A percentile compares a stretch with the other conserved stretches of the same genome.
These are phyloP conservation scores for Kwoniella sp. DNA, from an alignment of 768 basidiomycete genomes.

Conservation along the genomic window DNA sequence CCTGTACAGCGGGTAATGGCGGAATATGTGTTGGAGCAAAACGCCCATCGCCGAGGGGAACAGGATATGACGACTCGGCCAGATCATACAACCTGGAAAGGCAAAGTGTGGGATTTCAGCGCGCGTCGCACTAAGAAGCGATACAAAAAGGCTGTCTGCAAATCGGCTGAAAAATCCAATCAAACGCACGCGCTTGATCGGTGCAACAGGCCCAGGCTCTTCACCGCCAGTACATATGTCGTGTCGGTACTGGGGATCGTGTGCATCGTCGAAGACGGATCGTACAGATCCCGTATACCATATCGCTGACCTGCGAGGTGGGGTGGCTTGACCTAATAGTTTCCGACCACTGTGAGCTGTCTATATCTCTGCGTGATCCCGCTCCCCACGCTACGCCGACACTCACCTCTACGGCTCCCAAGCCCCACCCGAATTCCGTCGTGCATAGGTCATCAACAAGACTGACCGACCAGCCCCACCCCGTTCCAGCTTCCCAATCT, in stretches of 20 bases:
- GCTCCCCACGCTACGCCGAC: slow-evolving; percentile 1
- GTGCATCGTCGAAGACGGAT: slow-evolving; percentile 26
- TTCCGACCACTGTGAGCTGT: neutral
- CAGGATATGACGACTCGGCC: slow-evolving; percentile 29
- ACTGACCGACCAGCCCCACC: slow-evolving; percentile 49
- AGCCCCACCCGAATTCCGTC: slow-evolving; percentile 46
- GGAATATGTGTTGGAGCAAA: slow-evolving; percentile 26
- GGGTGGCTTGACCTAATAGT: slow-evolving; percentile 2
- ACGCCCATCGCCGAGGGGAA: slow-evolving; percentile 17
- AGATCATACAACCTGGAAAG: slow-evolving; percentile 50
- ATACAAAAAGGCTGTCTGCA: too few relatives aligned
- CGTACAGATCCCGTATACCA: slow-evolving; percentile 33
- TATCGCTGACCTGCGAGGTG: neutral
- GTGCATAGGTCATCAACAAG: slow-evolving; percentile 46
- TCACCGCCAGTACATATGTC: slow-evolving; percentile 38
- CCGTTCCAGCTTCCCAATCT: slow-evolving; percentile 45
- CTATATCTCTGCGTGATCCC: neutral
- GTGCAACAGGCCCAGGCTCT: slow-evolving; percentile 41
- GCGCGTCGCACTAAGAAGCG: too few relatives aligned
- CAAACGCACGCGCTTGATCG: slow-evolving; percentile 40
- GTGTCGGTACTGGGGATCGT: slow-evolving; percentile 29
- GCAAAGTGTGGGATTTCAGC: neutral
- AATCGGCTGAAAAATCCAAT: neutral
- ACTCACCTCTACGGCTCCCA: slow-evolving; percentile 30
- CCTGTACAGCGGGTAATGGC: slow-evolving; percentile 22